Evolutionary conservation across 768 basidiomycete species (phyloP), one percentile per base, ranked within the genome.

Genomic region (Tricholoma bakamatsutake): DNA sequence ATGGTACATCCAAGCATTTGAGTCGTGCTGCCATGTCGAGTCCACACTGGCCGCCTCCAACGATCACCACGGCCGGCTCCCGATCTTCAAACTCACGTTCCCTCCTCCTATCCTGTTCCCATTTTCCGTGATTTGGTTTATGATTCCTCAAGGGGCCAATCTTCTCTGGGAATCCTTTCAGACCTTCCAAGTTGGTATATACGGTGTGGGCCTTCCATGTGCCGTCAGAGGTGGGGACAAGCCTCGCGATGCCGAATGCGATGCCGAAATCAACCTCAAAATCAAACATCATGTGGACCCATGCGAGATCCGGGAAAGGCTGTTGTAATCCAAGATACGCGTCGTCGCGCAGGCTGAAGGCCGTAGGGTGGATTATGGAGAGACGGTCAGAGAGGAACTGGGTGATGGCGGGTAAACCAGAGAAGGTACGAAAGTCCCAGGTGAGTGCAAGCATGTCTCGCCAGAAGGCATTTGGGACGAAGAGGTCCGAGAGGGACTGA

Each of bases 11-110:
- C 7, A 84, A 67, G 9, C 68, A 67, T 61, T 81, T 80, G 56
- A 87, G 75, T 30, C 83, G 72, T 12, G 83, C 84, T 0, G 82
- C 82, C n/a, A n/a, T n/a, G n/a, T n/a, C n/a, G n/a, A 92, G 69
- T 0, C 87, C 89, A 59, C 77, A 80, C 51, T 89, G 88, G 0
- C 85, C 86, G 0, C 76, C 85, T 10, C 85, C 84, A 18, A 87
- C 68, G 37, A 88, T 71, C 31, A 89, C 64, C 3, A 86, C 88
- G 0, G 75, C 50, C 2, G 60, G 57, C 7, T 62, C 74, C 3
- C 61, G 63, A n/a, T 76, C 76, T 31, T 66, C 68, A 59, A 84
- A 84, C 30, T 77, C 75, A 8, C 62, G 52, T 54, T 80, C 76
- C 31, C 63, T 64, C 39, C 67, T 67, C 31, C 83, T 73, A 28